Evolutionary conservation across 2,329 filamentous ascomycete species (phyloP), one percentile per base, ranked within the genome.

Genomic region (Hypoxylon sp.): DNA sequence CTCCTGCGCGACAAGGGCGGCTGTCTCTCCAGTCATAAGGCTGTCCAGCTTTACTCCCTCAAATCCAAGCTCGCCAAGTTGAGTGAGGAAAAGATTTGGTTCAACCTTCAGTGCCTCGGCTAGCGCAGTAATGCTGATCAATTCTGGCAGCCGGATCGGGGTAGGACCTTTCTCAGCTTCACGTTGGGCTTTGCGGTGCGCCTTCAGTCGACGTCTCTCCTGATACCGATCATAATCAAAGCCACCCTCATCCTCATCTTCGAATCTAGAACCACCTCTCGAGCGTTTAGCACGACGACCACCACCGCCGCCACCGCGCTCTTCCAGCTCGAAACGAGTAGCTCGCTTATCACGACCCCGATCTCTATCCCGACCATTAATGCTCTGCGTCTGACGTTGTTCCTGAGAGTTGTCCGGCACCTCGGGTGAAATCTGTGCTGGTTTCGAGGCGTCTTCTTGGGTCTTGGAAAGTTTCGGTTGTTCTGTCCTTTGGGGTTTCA

Each of bases 11-110:
- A 99, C 92, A 60, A 99, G 85, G 6, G 92, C 93, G 1, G 95
- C 95, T 51, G 93, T 96, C 78, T 98, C 95, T 10, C 94, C 90
- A 68, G 95, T 95, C 78, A 99, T 88, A 68, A 99, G 89, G 76
- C 95, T 94, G 74, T 95, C 94, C 57, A 90, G 87, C 13, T 89
- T 89, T 14, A 95, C 88, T 56, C 95, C 92, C 74, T 97, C 94
- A 72, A 98, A 99, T 0, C 96, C 97, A 76, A 98, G 89, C 58
- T 96, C 89, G 77, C 90, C 88, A 80, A 99, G 85, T 76, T 94
- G 93, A 14, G 78, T 74, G 11, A 97, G 82, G 74, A 99, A 97
- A 2, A 89, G 82, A 13, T 91, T 86, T 0, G 89, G 84, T 44
- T 89, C 89, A 31, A 97, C 85, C 68, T 90, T 90, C 22, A 98